A percentile compares a stretch with the other conserved stretches of the same genome.
Conservation (phyloP, 2,329 filamentous ascomycete genomes). For the Ceratocystis papillata region DNA sequence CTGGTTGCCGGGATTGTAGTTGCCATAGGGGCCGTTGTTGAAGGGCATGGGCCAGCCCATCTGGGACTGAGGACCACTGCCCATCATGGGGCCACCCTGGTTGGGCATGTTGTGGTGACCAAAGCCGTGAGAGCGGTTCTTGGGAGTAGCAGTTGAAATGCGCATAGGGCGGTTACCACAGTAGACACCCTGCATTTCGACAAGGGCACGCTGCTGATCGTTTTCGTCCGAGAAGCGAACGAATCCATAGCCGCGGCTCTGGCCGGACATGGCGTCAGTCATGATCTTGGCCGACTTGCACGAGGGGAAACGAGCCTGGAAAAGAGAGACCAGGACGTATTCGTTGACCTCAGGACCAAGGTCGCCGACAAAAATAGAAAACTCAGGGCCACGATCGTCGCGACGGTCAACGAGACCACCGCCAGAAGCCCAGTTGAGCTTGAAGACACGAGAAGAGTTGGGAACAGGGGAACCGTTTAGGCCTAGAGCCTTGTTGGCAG, state of each 20-base stretch:
- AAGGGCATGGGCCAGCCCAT: slow-evolving; percentile 34
- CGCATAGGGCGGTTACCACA: slow-evolving; percentile 98
- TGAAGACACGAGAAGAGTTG: slow-evolving; percentile 90
- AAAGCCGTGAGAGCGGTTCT: slow-evolving; percentile 55
- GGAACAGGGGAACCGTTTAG: slow-evolving; percentile 84
- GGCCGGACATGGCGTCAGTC: slow-evolving; percentile 95
- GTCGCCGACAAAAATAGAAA: slow-evolving; percentile 94
- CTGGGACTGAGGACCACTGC: slow-evolving; percentile 36
- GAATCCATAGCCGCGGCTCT: slow-evolving; percentile 96
- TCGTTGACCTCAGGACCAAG: slow-evolving; percentile 97
- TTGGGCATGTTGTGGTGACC: slow-evolving; percentile 35
- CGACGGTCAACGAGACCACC: slow-evolving; percentile 89
- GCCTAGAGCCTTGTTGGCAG: slow-evolving; percentile 80
- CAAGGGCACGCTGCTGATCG: slow-evolving; percentile 89
- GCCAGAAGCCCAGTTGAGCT: slow-evolving; percentile 98
- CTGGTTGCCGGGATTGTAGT: slow-evolving; percentile 41
- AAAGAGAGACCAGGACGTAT: slow-evolving; percentile 91
- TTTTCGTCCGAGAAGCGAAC: slow-evolving; percentile 92
- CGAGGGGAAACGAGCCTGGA: slow-evolving; percentile 89
- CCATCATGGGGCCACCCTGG: slow-evolving; percentile 37
- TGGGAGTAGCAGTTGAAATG: slow-evolving; percentile 93
- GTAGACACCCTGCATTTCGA: slow-evolving; percentile 99
- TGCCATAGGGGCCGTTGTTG: slow-evolving; percentile 29
- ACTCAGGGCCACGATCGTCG: slow-evolving; percentile 93
- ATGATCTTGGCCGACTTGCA: slow-evolving; percentile 99